phyloP scores from a whole-genome alignment of 1,139 yeast genomes.

The Yamadazyma dendronema region DNA sequence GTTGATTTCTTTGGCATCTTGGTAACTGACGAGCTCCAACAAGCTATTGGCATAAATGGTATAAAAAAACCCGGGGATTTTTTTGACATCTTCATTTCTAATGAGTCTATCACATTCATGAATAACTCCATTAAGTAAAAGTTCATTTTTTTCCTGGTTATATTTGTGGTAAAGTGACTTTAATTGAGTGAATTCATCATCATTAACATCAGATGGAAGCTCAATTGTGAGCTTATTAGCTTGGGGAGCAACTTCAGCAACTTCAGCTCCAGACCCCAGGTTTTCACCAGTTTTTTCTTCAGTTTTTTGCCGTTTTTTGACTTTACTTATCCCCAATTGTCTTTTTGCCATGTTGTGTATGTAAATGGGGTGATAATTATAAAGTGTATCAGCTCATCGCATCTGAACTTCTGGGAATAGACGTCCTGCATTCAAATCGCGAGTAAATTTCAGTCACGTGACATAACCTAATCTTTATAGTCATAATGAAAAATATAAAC shows the following conservation, averaged over 20 bases:
- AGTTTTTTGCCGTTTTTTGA: conserved; percentile 50
- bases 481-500: neutral
- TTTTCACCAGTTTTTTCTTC: conserved; percentile 9
- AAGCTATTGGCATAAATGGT: conserved; percentile 72
- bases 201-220: conserved; percentile 64
- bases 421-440: too few relatives aligned
- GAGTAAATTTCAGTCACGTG: conserved; percentile 6
- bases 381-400: neutral
- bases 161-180: conserved; percentile 68
- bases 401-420: neutral
- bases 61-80: conserved; percentile 62
- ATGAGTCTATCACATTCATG: conserved; percentile 88
- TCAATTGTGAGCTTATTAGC: conserved; percentile 61
- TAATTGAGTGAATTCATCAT: conserved; percentile 76
- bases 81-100: conserved; percentile 36
- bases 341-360: conserved; percentile 77
- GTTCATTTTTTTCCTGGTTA: conserved; percentile 52
- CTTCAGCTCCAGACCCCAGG: too few relatives aligned
- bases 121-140: conserved; percentile 76
- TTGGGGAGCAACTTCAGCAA: conserved; percentile 17
- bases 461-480: conserved; percentile 2
- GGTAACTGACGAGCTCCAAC: conserved; percentile 62
- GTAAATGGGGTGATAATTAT: conserved; percentile 1
- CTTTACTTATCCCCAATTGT: conserved; percentile 79
- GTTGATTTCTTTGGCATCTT: conserved; percentile 33